Conservation (phyloP, 768 basidiomycete genomes). For the Leucocoprinus birnbaumii region DNA sequence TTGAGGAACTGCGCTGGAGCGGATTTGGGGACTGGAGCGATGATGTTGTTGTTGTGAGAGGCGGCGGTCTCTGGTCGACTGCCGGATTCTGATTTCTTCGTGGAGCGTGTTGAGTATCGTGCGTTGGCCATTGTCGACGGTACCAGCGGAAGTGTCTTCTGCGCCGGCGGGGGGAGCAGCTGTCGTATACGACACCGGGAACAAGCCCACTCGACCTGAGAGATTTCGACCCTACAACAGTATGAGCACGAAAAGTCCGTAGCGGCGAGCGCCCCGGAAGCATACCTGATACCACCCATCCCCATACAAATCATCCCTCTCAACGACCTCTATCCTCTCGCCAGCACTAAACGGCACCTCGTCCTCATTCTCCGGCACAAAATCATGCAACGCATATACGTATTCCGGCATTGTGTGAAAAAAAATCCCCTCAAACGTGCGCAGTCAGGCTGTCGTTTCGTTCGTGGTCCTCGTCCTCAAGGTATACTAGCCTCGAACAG, state of each 20-base stretch:
- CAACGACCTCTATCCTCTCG: slow-evolving; percentile 85
- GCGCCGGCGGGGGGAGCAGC: slow-evolving; percentile 39
- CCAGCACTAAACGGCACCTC: slow-evolving; percentile 85
- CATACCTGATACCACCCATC: slow-evolving; percentile 92
- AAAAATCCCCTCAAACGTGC: not conserved
- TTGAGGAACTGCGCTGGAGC: slow-evolving; percentile 27
- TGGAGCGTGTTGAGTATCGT: slow-evolving; percentile 38
- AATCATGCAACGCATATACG: slow-evolving; percentile 87
- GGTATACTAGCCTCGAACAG: no score
- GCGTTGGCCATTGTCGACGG: slow-evolving; percentile 1
- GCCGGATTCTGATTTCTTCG: slow-evolving; percentile 45
- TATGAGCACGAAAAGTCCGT: not conserved
- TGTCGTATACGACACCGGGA: slow-evolving; percentile 87
- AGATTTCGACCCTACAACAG: slow-evolving; percentile 71
- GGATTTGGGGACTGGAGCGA: slow-evolving; percentile 34
- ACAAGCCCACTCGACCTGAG: slow-evolving; percentile 82
- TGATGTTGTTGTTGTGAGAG: slow-evolving; percentile 24
- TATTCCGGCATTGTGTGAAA: slow-evolving; percentile 70
- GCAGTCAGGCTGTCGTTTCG: not conserved
- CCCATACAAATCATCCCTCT: slow-evolving; percentile 88
- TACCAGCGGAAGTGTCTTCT: not conserved
- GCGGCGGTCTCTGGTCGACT: slow-evolving; percentile 20
- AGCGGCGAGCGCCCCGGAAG: not conserved
- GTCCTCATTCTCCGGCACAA: slow-evolving; percentile 90
- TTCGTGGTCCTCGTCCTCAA: no score